Evolutionary conservation across 2,329 filamentous ascomycete genomes (phyloP).

Genomic region (Volutella citrinella): DNA sequence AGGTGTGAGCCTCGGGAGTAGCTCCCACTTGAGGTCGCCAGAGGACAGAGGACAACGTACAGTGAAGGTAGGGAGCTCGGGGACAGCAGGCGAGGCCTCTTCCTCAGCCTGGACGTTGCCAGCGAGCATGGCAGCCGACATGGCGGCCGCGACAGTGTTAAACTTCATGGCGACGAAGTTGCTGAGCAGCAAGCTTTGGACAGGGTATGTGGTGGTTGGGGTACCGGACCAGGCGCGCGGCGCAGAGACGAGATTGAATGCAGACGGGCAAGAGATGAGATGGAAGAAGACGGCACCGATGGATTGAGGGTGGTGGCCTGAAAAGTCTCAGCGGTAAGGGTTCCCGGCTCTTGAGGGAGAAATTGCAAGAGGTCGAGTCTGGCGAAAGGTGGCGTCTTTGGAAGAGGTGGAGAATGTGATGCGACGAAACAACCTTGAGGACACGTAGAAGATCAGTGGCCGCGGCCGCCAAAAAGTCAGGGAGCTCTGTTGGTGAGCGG

Average conservation of each 20-base stretch:
- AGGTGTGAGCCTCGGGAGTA: no score
- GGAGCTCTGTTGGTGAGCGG: no score
- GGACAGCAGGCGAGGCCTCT: slow-evolving; percentile 48
- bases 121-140: slow-evolving; percentile 70
- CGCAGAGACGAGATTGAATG: slow-evolving; percentile 11
- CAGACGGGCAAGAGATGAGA: slow-evolving; percentile 7
- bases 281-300: slow-evolving; percentile 9
- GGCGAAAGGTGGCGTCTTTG: slow-evolving; percentile 23
- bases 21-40: no score
- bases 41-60: slow-evolving; percentile 56
- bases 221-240: slow-evolving; percentile 21
- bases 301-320: not conserved
- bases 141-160: slow-evolving; percentile 71
- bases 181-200: slow-evolving; percentile 20
- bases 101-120: slow-evolving; percentile 69
- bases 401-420: slow-evolving; percentile 23
- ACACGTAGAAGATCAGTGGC: slow-evolving; percentile 32
- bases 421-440: slow-evolving; percentile 29
- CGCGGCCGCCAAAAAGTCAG: slow-evolving; percentile 18
- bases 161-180: slow-evolving; percentile 78
- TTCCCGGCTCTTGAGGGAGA: slow-evolving; percentile 28
- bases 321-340: slow-evolving; percentile 4
- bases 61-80: slow-evolving; percentile 79
- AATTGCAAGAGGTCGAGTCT: slow-evolving; percentile 27
- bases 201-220: slow-evolving; percentile 3